Conservation (phyloP, 2,329 filamentous ascomycete species). For the Colletotrichum sp. region DNA sequence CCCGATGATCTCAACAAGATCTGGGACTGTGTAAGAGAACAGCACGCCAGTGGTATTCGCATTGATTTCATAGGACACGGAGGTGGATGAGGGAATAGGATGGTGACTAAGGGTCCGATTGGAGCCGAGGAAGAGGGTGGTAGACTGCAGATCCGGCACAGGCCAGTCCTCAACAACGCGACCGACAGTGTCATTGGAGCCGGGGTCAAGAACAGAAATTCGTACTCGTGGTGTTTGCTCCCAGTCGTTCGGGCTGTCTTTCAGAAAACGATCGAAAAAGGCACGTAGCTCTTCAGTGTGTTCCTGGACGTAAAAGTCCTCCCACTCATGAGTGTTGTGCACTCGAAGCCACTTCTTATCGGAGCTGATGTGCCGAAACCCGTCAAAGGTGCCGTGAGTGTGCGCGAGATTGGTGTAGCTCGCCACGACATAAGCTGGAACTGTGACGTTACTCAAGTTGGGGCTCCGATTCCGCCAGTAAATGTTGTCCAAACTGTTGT, state of each 20-base stretch:
- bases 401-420: not conserved
- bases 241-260: conserved; percentile 47
- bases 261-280: conserved; percentile 44
- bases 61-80: not conserved
- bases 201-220: conserved; percentile 8
- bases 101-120: not conserved
- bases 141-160: not conserved
- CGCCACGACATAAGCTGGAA: not conserved
- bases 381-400: not conserved
- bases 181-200: not conserved
- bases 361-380: not conserved
- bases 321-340: not conserved
- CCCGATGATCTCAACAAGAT: not conserved
- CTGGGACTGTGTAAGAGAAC: not conserved
- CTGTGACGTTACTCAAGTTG: not conserved
- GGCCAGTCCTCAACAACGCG: not conserved
- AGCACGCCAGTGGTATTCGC: not conserved
- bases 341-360: not conserved
- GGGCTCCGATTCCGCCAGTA: not conserved
- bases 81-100: not conserved
- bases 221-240: conserved; percentile 49
- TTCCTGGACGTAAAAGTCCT: not conserved
- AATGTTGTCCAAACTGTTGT: not conserved
- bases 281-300: not conserved
- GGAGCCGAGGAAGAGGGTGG: not conserved